Base-by-base conservation (phyloP, 495 filamentous ascomycete species). In the Cladorrhinum samala region DNA sequence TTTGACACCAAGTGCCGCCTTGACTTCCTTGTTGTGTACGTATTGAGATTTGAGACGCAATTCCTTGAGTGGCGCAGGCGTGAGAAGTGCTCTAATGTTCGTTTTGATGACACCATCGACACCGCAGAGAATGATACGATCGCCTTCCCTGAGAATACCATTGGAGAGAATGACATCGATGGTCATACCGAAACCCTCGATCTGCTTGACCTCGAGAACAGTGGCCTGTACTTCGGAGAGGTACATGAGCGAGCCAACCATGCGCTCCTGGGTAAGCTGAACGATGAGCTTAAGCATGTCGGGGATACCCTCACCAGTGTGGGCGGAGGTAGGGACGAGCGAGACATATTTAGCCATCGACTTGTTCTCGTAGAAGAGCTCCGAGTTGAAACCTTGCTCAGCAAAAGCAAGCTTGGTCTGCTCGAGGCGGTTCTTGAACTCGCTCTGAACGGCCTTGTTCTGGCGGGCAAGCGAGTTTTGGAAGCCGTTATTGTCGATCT, bases 11-110 rank as follows among this genome's bases (percentile, higher is more conserved):
- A 97, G 79, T 2, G 94, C 89, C 9, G 94, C 94, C 77, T 97
- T 99, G 68, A 96, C 91, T 71, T 96, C 90, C 76, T 97, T 96
- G 76, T 99, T 96, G 73, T 99, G 94, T 11, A 99, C 91, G 58
- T 99, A 99, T 53, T 82, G 77, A 4, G 90, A 95, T 65, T 82
- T 98, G 59, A 99, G 79, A 63, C 94, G 87, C 57, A 99, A 72
- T 70, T 99, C 94, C 70, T 89, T 95, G 62, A 99, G 82, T 43
- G 89, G 86, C 14, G 93, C 92, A 0, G 94, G 94, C 2, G 94
- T 99, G 39, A 99, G 76, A 20, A 99, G 79, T n/a, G 94, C 94
- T 75, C 94, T 83, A 62, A 99, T 92, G 58, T 95, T 95, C 6
- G 94, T 99, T 54, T 82, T 75, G 65, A 99, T 99, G 50, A 89